phyloP scores from a whole-genome alignment of 2,329 filamentous ascomycete species.

The Ophiostoma sp. region DNA sequence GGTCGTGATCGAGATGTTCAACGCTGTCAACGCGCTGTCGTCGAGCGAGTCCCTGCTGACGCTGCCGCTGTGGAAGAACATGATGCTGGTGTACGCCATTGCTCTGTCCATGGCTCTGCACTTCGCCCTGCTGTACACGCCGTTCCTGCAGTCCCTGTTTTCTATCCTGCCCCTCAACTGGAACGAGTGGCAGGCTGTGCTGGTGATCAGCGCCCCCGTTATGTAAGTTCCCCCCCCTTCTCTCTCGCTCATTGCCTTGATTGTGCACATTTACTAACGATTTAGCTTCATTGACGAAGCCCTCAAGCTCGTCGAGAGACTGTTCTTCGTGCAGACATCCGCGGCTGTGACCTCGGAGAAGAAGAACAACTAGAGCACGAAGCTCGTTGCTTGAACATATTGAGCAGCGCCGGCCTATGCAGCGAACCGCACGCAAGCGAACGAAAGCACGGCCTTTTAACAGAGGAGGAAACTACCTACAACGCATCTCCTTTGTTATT shows the following conservation, averaged over 20 bases:
- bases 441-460: not conserved
- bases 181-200: slow-evolving; percentile 87
- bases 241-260: too few relatives aligned
- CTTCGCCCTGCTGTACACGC: slow-evolving; percentile 88
- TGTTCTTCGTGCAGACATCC: slow-evolving; percentile 52
- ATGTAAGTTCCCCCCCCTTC: too few relatives aligned
- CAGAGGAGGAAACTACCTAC: not conserved
- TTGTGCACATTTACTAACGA: not conserved
- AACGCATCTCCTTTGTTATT: slow-evolving; percentile 3
- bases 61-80: slow-evolving; percentile 94
- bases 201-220: slow-evolving; percentile 83
- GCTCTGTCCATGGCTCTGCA: slow-evolving; percentile 87
- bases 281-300: slow-evolving; percentile 69
- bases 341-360: slow-evolving; percentile 41
- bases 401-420: slow-evolving; percentile 3
- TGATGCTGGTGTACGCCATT: slow-evolving; percentile 96
- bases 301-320: slow-evolving; percentile 71
- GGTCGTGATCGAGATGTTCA: slow-evolving; percentile 98
- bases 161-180: slow-evolving; percentile 81
- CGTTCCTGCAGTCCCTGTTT: slow-evolving; percentile 82
- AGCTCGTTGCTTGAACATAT: not conserved
- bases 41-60: slow-evolving; percentile 92
- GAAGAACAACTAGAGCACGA: slow-evolving; percentile 46
- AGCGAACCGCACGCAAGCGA: not conserved
- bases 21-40: slow-evolving; percentile 95